Base-by-base conservation (phyloP, 306 rosid species). In the Cicer judaicum region DNA sequence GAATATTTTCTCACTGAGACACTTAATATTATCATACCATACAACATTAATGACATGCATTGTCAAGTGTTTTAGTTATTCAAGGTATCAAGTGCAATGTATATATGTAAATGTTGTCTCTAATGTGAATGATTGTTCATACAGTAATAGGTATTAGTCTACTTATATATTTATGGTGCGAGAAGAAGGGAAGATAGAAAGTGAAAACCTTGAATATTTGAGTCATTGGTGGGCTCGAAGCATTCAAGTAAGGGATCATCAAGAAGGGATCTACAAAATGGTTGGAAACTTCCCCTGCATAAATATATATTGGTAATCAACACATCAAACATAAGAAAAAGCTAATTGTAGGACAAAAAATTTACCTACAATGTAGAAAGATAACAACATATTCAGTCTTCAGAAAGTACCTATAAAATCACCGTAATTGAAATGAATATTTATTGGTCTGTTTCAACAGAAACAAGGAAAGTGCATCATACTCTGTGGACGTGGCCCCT, bases 401-500 rank as follows among this genome's bases (percentile, higher is more conserved):
- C 70, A 90, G 38, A 83, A 94, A 94, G 75, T 87, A 89, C 89
- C 99, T 94, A 78, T 53, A 82, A 70, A 19, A 65, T 36, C 60
- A 77, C 57, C 77, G 79, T n/a, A 55, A 68, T 68, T 2, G 8
- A 56, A 42, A 55, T 15, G 24, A 38, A 60, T 6, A 36, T 13
- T 46, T 53, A 75, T 19, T 11, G 6, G 7, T 66, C 24, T 21
- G 52, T 38, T 8, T 49, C 16, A 8, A 66, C 43, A 74, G 67
- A 10, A n/a, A 66, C 41, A 57, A 77, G 49, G 14, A 41, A 34
- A 79, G 24, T 64, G 73, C 52, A 29, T 74, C 85, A 47, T 88
- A 94, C 99, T 94, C 97, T 1, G 97, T 92, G 76, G 99, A 94
- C 29, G 99, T 83, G 52, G 99, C 97, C 52, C 99, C 99, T 85